Base-by-base conservation (phyloP, 1,284 basidiomycete species). In the Tausonia pullulans region DNA sequence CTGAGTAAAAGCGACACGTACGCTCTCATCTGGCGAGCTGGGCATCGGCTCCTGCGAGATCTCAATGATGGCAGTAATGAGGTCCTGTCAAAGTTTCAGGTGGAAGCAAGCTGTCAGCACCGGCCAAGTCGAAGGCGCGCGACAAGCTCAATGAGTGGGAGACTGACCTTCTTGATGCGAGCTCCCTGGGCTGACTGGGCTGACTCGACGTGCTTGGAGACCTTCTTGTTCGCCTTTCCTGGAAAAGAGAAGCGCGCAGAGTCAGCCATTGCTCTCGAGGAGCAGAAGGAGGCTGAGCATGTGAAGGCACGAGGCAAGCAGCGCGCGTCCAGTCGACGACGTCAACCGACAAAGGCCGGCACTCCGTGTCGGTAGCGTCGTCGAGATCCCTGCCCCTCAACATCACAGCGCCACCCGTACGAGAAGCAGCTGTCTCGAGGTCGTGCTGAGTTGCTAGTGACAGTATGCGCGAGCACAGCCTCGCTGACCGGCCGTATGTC, bases 141-240 rank as follows among this genome's bases (percentile, higher is more conserved):
- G 84, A 85, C 43, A 79, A 80, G 65, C 78, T 79, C 58, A 90
- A 76, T 51, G 84, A 13, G n/a, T 11, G 8, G 5, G 48, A 27
- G 14, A 44, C 59, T 9, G 8, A 65, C 81, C 14, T 81, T 82
- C 39, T 81, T 72, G 55, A 80, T 76, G 59, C 82, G 63, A 44
- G 65, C 65, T 40, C 61, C 55, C 61, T 63, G 53, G 8, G 65
- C 65, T 4, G 65, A 62, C 58, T 66, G 49, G 52, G 51, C 51
- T 16, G 61, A 41, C 53, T 84, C 83, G 40, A 84, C 75, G 60
- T 73, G 74, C 62, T 77, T 77, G 63, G 73, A 71, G 57, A 80
- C 82, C 78, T 88, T 88, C 79, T 93, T 93, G 78, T 92, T 89
- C 74, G 95, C 87, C 78, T 88, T 91, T 74, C 85, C 92, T 96